phyloP scores from a whole-genome alignment of 306 rosid species.

The Prinsepia uniflora region DNA sequence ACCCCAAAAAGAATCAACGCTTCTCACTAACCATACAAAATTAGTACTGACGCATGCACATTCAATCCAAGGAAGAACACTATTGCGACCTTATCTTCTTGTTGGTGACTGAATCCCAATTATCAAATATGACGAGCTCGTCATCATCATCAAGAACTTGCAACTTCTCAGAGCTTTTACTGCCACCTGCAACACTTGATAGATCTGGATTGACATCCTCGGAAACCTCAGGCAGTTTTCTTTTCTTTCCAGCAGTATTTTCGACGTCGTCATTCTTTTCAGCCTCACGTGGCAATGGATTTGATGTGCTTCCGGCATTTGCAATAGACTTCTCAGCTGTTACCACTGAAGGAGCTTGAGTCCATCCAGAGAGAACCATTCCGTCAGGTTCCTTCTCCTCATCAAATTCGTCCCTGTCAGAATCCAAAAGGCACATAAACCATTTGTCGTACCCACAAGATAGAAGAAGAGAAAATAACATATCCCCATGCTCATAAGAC shows the following conservation, averaged over 20 bases:
- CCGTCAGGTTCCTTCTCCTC: constrained; percentile 99
- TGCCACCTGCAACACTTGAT: constrained; percentile 31
- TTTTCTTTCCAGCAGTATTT: constrained; percentile 42
- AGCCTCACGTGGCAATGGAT: constrained; percentile 24
- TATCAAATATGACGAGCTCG: constrained; percentile 63
- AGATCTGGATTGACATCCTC: constrained; percentile 19
- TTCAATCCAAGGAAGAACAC: constrained; percentile 28
- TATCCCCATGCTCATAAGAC: neutral
- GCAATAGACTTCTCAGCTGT: constrained; percentile 43
- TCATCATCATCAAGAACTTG: constrained; percentile 73
- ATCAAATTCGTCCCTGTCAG: constrained; percentile 79
- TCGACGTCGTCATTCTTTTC: constrained; percentile 43
- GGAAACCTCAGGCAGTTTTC: constrained; percentile 47
- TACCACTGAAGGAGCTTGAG: constrained; percentile 50
- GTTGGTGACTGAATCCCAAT: constrained; percentile 33
- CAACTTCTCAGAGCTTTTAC: constrained; percentile 33
- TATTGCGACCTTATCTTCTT: constrained; percentile 66
- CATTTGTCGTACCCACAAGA: constrained; percentile 1
- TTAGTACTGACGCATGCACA: constrained; percentile 40
- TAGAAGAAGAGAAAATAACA: neutral
- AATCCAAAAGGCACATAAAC: constrained; percentile 9
- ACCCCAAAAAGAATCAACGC: constrained; percentile 58
- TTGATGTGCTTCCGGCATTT: constrained; percentile 60
- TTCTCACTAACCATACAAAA: constrained; percentile 68
- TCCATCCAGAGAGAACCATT: constrained; percentile 91